Evolutionary conservation across 805 yeast species (phyloP).

Genomic region (Metschnikowia anglica): DNA sequence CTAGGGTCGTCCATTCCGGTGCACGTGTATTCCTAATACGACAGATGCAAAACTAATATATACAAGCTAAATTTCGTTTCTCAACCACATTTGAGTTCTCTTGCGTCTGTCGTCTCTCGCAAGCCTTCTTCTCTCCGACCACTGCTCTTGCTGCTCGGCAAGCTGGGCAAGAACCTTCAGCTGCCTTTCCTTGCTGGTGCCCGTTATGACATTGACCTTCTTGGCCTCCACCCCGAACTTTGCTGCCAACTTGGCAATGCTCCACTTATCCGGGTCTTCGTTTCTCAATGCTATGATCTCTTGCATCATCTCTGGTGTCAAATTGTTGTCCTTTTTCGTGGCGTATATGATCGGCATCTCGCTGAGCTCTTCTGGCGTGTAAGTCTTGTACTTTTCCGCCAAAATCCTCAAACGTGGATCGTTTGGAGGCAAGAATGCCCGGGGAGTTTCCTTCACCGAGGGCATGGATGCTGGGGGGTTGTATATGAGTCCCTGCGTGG

Average conservation of each 20-base stretch:
- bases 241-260: slow-evolving; percentile 59
- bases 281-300: slow-evolving; percentile 58
- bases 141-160: slow-evolving; percentile 42
- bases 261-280: slow-evolving; percentile 60
- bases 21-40: slow-evolving; percentile 8
- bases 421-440: slow-evolving; percentile 59
- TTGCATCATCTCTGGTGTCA: slow-evolving; percentile 55
- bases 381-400: slow-evolving; percentile 27
- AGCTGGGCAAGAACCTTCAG: slow-evolving; percentile 49
- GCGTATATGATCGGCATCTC: slow-evolving; percentile 44
- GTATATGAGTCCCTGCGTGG: slow-evolving; percentile 57
- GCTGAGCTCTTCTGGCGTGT: slow-evolving; percentile 33
- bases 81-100: slow-evolving; percentile 63
- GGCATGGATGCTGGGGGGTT: slow-evolving; percentile 61
- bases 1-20: slow-evolving; percentile 1
- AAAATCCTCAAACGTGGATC: slow-evolving; percentile 54
- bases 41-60: slow-evolving; percentile 11
- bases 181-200: slow-evolving; percentile 39
- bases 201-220: slow-evolving; percentile 43
- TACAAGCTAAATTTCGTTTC: slow-evolving; percentile 45
- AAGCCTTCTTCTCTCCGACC: slow-evolving; percentile 48
- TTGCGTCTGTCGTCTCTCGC: slow-evolving; percentile 59
- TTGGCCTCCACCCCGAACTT: slow-evolving; percentile 52
- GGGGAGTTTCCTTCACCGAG: slow-evolving; percentile 60
- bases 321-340: slow-evolving; percentile 44